Percentiles rank a stretch among this genome's conserved stretches.
phyloP scores from a whole-genome alignment of 371 early-diverging fungal species.

The Rhizomucor pusillus region DNA sequence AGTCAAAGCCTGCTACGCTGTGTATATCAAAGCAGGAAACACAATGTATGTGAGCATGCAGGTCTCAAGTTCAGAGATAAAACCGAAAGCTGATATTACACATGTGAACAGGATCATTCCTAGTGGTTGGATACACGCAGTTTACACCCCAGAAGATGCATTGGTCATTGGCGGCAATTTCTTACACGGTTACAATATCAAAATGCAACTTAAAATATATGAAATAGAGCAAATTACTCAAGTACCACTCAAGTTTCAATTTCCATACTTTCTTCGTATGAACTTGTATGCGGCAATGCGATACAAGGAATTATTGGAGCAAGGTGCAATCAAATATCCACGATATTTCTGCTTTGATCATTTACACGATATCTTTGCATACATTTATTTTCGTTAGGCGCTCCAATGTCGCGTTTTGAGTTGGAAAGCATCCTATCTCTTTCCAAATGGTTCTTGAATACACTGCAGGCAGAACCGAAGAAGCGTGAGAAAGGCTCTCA shows the following conservation, averaged over 20 bases:
- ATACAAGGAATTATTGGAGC: constrained; percentile 23
- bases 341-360: background rate
- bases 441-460: constrained; percentile 11
- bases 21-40: constrained; percentile 70
- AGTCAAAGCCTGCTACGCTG: constrained; percentile 67
- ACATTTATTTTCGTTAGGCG: background rate
- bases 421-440: constrained; percentile 6
- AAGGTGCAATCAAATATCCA: constrained; percentile 12
- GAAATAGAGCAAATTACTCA: constrained; percentile 76
- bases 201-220: constrained; percentile 63
- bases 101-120: constrained; percentile 78
- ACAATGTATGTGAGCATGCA: constrained; percentile 58
- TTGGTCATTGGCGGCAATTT: constrained; percentile 95
- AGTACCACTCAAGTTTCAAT: constrained; percentile 81
- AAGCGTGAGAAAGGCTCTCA: background rate
- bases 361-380: background rate
- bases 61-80: background rate
- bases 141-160: constrained; percentile 82
- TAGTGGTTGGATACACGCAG: constrained; percentile 95
- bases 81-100: background rate
- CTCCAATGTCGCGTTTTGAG: constrained; percentile 3
- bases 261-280: constrained; percentile 79
- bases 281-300: constrained; percentile 70
- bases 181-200: constrained; percentile 73
- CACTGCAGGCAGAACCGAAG: background rate